A percentile compares a stretch with the other conserved stretches of the same genome.
These are phyloP conservation scores for Halteria grandinella DNA, from an alignment of 73 alveolate genomes.

Conservation along the genomic window DNA sequence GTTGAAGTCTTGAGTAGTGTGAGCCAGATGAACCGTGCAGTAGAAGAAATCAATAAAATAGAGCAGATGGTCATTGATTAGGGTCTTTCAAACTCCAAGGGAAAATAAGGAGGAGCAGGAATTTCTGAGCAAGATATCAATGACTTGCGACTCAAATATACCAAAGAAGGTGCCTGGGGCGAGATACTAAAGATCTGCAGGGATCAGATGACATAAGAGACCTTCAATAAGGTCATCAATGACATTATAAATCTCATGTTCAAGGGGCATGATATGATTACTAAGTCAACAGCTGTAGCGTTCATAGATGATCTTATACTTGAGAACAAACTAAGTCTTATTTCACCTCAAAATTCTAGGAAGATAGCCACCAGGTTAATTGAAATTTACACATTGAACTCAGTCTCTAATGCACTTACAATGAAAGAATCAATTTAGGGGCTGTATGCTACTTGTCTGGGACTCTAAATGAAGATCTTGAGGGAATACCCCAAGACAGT, in stretches of 20 bases:
- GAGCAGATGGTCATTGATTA: slow-evolving; percentile 18
- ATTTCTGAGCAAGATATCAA: slow-evolving; percentile 42
- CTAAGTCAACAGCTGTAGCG: slow-evolving; percentile 64
- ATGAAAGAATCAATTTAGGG: slow-evolving; percentile 2
- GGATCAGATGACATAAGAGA: slow-evolving; percentile 45
- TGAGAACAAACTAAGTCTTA: slow-evolving; percentile 43
- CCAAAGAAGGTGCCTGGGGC: slow-evolving; percentile 58
- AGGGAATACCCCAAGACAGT: slow-evolving; percentile 39
- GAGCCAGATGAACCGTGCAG: slow-evolving; percentile 51
- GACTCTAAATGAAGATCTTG: slow-evolving; percentile 22
- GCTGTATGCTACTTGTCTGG: slow-evolving; percentile 26
- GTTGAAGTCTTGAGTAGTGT: slow-evolving; percentile 36
- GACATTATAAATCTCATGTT: slow-evolving; percentile 47
- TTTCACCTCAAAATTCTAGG: slow-evolving; percentile 35
- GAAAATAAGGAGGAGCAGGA: background rate
- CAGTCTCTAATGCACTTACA: slow-evolving; percentile 2
- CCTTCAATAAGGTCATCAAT: slow-evolving; percentile 36
- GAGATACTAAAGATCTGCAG: slow-evolving; percentile 59
- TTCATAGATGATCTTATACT: slow-evolving; percentile 41
- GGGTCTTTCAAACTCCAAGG: background rate
- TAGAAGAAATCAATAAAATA: background rate
- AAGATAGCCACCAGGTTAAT: slow-evolving; percentile 17
- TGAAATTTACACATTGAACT: slow-evolving; percentile 13
- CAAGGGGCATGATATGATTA: slow-evolving; percentile 50
- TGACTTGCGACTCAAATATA: slow-evolving; percentile 49